A percentile compares a stretch with the other conserved stretches of the same genome.
These are phyloP conservation scores for Sporobolomyces roseus DNA, from an alignment of 768 basidiomycete species.

Conservation along the genomic window DNA sequence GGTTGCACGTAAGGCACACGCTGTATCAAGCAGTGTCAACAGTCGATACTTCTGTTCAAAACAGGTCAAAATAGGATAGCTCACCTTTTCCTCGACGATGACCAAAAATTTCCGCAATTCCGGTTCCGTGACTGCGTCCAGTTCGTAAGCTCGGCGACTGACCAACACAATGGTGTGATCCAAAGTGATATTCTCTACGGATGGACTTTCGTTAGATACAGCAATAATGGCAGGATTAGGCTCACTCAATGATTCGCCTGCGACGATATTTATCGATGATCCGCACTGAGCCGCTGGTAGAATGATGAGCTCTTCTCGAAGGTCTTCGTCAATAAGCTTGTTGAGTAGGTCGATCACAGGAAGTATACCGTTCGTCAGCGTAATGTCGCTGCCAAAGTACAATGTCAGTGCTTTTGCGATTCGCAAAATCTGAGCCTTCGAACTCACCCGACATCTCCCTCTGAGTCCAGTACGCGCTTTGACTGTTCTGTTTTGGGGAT, in stretches of 20 bases:
- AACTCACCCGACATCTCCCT: neutral
- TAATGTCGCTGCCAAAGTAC: neutral
- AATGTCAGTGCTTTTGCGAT: neutral
- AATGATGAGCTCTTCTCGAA: neutral
- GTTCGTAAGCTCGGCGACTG: neutral
- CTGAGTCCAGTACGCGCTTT: neutral
- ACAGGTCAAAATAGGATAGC: neutral
- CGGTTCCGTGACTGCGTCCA: neutral
- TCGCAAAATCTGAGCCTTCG: neutral
- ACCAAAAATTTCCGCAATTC: neutral
- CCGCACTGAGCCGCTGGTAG: neutral
- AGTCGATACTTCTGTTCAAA: no score
- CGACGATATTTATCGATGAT: neutral
- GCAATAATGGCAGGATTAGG: no score
- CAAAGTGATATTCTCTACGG: neutral
- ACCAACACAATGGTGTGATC: neutral
- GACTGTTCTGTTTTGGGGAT: neutral
- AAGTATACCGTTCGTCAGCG: neutral
- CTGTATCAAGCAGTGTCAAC: neutral
- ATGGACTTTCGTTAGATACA: no score
- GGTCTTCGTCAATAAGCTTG: neutral
- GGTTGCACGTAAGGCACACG: neutral
- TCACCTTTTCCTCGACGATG: slow-evolving; percentile 1
- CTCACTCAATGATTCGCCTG: no score
- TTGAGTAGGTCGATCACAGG: neutral